Conservation (phyloP, 805 yeast genomes). For the Dipodascopsis tothii region DNA sequence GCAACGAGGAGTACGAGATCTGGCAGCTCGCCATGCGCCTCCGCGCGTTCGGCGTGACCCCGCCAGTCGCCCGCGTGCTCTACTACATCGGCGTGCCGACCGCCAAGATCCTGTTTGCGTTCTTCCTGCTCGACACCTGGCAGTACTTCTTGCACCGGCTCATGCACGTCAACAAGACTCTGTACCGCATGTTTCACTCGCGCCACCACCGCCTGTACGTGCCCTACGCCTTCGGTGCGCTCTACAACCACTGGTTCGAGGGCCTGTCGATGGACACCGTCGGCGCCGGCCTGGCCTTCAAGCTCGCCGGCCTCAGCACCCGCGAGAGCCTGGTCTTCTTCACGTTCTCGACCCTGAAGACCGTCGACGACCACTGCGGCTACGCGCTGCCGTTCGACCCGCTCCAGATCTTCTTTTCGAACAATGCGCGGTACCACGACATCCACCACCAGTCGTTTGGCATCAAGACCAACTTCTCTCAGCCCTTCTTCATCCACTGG, state of each 20-base stretch:
- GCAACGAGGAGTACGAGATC: conserved; percentile 17
- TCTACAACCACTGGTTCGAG: conserved; percentile 89
- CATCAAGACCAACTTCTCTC: conserved; percentile 83
- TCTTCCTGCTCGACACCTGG: conserved; percentile 84
- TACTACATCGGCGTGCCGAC: conserved; percentile 61
- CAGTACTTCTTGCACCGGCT: conserved; percentile 82
- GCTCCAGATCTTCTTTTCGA: conserved; percentile 85
- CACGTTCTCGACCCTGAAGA: conserved; percentile 87
- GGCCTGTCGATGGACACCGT: conserved; percentile 86
- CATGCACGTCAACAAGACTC: conserved; percentile 74
- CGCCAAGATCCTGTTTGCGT: conserved; percentile 53
- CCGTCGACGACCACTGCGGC: conserved; percentile 99
- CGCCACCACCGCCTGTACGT: conserved; percentile 91
- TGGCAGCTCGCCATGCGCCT: conserved; percentile 41
- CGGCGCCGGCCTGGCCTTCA: conserved; percentile 80
- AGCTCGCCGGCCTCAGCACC: conserved; percentile 56
- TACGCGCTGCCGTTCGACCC: conserved; percentile 86
- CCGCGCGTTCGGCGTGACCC: conserved; percentile 20
- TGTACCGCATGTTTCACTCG: conserved; percentile 81
- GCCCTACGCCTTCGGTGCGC: conserved; percentile 94
- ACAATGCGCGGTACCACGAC: conserved; percentile 92
- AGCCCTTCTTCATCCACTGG: conserved; percentile 96
- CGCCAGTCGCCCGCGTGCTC: conserved; percentile 39
- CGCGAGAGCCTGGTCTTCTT: conserved; percentile 69
- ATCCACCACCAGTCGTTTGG: conserved; percentile 97